phyloP scores from a whole-genome alignment of 345 rosid species.

The Mangifera indica region DNA sequence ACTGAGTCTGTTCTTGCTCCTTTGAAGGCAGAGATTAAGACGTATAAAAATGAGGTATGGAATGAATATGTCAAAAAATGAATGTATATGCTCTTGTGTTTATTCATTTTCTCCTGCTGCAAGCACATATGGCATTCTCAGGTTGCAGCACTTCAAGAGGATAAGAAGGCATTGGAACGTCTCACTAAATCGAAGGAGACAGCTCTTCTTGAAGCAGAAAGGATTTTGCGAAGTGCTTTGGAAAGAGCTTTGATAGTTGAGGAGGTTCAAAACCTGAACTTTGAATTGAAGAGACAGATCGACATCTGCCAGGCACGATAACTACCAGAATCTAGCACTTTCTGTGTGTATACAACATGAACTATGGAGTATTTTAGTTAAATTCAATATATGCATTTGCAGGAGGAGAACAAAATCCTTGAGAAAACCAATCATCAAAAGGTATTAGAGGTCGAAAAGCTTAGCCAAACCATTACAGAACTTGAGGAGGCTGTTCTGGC shows the following conservation, averaged over 20 bases:
- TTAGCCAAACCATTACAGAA: constrained; percentile 72
- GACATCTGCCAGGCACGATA: constrained; percentile 72
- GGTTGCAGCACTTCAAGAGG: constrained; percentile 72
- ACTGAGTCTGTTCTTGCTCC: constrained; percentile 76
- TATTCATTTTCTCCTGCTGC: constrained; percentile 6
- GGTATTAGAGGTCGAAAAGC: constrained; percentile 83
- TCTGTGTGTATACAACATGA: too few species aligned
- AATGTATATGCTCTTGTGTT: too few species aligned
- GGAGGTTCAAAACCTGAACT: constrained; percentile 93
- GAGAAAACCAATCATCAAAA: constrained; percentile 94
- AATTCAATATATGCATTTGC: constrained; percentile 18
- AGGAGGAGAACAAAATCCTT: constrained; percentile 88
- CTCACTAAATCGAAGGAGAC: constrained; percentile 77
- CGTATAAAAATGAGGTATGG: constrained; percentile 68
- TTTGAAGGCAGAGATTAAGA: constrained; percentile 76
- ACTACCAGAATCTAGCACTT: neutral
- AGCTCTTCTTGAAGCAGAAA: constrained; percentile 90
- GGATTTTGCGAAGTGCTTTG: constrained; percentile 73
- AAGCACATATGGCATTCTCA: constrained; percentile 19
- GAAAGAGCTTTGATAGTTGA: constrained; percentile 92
- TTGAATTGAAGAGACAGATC: constrained; percentile 74
- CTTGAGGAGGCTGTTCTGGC: constrained; percentile 84
- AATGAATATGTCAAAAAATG: neutral
- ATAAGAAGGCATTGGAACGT: constrained; percentile 88
- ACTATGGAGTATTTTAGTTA: constrained; percentile 1